phyloP scores from a whole-genome alignment of 768 basidiomycete species.

The Artomyces pyxidatus region DNA sequence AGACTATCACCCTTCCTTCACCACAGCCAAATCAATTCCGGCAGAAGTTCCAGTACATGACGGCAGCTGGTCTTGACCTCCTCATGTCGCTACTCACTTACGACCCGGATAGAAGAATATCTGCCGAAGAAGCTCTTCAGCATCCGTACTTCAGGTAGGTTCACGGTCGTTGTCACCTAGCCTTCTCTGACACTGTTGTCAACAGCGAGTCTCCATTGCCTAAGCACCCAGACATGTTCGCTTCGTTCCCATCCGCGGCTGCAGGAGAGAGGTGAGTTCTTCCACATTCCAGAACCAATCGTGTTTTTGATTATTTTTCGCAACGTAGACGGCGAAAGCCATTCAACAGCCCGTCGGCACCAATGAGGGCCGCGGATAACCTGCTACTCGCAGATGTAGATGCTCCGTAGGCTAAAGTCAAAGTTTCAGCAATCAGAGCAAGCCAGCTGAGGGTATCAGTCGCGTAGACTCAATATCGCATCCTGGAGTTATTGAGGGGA shows the following conservation, averaged over 20 bases:
- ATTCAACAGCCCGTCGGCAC: slow-evolving; percentile 75
- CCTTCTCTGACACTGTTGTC: neutral
- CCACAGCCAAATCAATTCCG: slow-evolving; percentile 72
- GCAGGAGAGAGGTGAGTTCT: slow-evolving; percentile 84
- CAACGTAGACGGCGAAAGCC: slow-evolving; percentile 59
- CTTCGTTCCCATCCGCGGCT: slow-evolving; percentile 91
- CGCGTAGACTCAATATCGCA: too few species aligned
- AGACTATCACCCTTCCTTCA: slow-evolving; percentile 67
- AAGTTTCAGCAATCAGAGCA: neutral
- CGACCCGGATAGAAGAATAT: slow-evolving; percentile 80
- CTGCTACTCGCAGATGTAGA: slow-evolving; percentile 62
- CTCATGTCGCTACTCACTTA: slow-evolving; percentile 78
- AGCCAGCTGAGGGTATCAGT: too few species aligned
- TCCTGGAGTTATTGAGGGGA: too few species aligned
- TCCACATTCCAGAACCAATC: neutral
- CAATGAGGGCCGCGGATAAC: slow-evolving; percentile 61
- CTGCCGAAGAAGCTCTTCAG: slow-evolving; percentile 81
- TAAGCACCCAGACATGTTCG: slow-evolving; percentile 93
- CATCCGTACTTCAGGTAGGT: slow-evolving; percentile 71
- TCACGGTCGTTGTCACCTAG: neutral
- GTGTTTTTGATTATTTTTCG: neutral
- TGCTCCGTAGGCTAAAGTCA: neutral
- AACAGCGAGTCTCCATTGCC: slow-evolving; percentile 86
- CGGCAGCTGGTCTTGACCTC: slow-evolving; percentile 77
- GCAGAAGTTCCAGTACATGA: slow-evolving; percentile 80